Percentiles rank a stretch among this genome's conserved stretches.
These are phyloP conservation scores for Acanthamoeba triangularis DNA, from an alignment of 208 protist species.

Conservation along the genomic window DNA sequence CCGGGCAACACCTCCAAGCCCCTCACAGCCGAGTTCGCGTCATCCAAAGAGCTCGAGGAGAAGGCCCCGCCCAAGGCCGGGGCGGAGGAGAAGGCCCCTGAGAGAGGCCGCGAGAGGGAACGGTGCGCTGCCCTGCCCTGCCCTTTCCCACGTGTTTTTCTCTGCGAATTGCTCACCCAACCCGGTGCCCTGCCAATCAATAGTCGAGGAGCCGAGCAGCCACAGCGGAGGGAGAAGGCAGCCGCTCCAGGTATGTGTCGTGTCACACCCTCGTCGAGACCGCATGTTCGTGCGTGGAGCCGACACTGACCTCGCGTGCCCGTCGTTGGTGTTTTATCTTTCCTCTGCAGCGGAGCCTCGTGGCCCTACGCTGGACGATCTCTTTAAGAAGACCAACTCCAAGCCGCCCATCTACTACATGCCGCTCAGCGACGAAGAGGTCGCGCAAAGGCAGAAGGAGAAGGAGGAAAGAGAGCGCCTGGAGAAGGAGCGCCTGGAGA, in stretches of 20 bases:
- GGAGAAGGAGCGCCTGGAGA: constrained; percentile 21
- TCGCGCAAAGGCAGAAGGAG: constrained; percentile 59
- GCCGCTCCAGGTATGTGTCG: neutral
- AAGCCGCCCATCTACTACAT: constrained; percentile 70
- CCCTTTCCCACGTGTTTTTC: neutral
- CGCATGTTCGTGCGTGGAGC: neutral
- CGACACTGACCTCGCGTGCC: neutral
- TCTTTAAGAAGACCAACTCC: constrained; percentile 69
- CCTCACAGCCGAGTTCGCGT: constrained; percentile 58
- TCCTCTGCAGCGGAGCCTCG: neutral
- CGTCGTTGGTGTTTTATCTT: neutral
- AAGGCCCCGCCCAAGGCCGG: neutral
- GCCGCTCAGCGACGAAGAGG: constrained; percentile 66
- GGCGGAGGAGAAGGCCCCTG: neutral
- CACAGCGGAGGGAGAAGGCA: neutral
- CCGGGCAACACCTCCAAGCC: constrained; percentile 36
- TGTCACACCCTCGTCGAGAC: neutral
- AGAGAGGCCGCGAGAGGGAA: constrained; percentile 41
- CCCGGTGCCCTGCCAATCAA: neutral
- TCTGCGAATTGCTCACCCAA: neutral
- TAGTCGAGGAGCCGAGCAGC: neutral
- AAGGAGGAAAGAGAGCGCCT: constrained; percentile 57
- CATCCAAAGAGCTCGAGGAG: neutral
- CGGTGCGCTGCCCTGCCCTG: neutral
- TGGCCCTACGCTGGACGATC: constrained; percentile 69